phyloP scores from a whole-genome alignment of 805 yeast genomes.

The Cyberlindnera americana region DNA sequence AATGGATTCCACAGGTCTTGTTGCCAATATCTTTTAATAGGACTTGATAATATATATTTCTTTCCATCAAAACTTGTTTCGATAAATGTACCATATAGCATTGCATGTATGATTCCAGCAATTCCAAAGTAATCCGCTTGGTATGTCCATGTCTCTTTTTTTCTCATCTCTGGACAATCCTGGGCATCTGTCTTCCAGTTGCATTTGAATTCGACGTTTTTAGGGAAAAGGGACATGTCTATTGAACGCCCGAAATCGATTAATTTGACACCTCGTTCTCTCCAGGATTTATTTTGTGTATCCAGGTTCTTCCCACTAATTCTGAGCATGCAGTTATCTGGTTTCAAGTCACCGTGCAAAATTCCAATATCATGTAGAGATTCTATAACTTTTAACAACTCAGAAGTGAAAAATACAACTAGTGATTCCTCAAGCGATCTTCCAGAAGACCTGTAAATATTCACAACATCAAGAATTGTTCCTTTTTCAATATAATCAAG shows the following conservation, averaged over 20 bases:
- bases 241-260: conserved; percentile 83
- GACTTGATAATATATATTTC: conserved; percentile 36
- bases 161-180: conserved; percentile 70
- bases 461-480: conserved; percentile 66
- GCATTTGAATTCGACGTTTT: conserved; percentile 50
- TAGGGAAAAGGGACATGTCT: conserved; percentile 57
- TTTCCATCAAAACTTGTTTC: conserved; percentile 36
- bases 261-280: conserved; percentile 51
- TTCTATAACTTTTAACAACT: conserved; percentile 57
- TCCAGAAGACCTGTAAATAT: conserved; percentile 37
- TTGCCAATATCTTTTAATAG: conserved; percentile 75
- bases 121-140: conserved; percentile 83
- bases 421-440: conserved; percentile 55
- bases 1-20: conserved; percentile 64
- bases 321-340: conserved; percentile 81
- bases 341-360: conserved; percentile 81
- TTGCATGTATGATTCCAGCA: conserved; percentile 68
- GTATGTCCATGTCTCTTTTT: conserved; percentile 62
- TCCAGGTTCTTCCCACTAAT: conserved; percentile 30
- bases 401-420: conserved; percentile 59
- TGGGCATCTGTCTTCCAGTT: conserved; percentile 60
- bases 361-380: conserved; percentile 62
- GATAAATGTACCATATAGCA: conserved; percentile 69
- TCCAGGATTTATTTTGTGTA: conserved; percentile 25
- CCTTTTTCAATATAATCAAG: conserved; percentile 48